Conservation (phyloP, 2,329 filamentous ascomycete genomes). For the Talaromyces sp. region DNA sequence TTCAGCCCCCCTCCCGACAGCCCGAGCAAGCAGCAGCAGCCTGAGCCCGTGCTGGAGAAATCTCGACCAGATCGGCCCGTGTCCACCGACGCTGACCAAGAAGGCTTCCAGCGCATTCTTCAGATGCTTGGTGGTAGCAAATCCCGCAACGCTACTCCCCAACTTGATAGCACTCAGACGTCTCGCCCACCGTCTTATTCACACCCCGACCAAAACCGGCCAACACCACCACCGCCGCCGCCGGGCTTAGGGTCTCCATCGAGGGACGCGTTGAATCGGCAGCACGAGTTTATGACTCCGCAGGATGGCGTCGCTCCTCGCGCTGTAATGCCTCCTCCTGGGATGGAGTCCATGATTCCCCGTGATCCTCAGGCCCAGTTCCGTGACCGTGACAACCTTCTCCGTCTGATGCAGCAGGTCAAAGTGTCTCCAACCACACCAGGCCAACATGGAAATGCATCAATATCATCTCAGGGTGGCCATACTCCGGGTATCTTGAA, state of each 20-base stretch:
- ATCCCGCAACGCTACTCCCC: conserved; percentile 41
- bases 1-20: conserved; percentile 59
- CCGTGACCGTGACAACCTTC: conserved; percentile 75
- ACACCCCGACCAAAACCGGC: conserved; percentile 24
- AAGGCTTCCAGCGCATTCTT: conserved; percentile 77
- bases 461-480: conserved; percentile 11
- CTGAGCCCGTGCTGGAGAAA: conserved; percentile 17
- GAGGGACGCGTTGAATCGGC: conserved; percentile 9
- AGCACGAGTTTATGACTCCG: conserved; percentile 25
- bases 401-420: conserved; percentile 71
- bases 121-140: conserved; percentile 66
- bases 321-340: conserved; percentile 5
- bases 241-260: conserved; percentile 25
- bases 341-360: conserved; percentile 22
- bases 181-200: conserved; percentile 24
- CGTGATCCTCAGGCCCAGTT: conserved; percentile 43
- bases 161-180: conserved; percentile 30
- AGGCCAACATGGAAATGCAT: conserved; percentile 18
- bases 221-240: conserved; percentile 12
- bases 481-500: conserved; percentile 28
- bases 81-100: conserved; percentile 63
- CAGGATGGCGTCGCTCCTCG: conserved; percentile 17
- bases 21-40: conserved; percentile 33
- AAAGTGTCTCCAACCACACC: conserved; percentile 23
- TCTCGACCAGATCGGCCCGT: conserved; percentile 32